A percentile compares a stretch with the other conserved stretches of the same genome.
These are phyloP conservation scores for Leccinellum luteum DNA, from an alignment of 768 basidiomycete genomes.

Conservation along the genomic window DNA sequence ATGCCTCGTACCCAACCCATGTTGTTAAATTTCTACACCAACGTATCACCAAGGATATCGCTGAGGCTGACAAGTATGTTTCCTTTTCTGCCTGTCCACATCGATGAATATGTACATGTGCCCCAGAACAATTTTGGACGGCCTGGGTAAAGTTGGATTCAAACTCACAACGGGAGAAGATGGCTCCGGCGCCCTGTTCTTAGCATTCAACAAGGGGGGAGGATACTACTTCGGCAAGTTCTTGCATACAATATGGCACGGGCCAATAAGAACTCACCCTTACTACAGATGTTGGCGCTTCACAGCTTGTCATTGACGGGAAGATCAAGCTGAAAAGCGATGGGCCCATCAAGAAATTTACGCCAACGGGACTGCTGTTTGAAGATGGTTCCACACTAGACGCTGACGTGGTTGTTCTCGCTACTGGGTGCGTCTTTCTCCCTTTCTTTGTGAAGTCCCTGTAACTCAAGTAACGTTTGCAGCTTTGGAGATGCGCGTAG, in stretches of 20 bases:
- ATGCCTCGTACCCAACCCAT: conserved; percentile 43
- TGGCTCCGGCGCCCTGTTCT: conserved; percentile 47
- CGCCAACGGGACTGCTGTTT: conserved; percentile 20
- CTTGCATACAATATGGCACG: not conserved
- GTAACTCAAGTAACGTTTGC: not conserved
- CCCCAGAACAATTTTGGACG: conserved; percentile 51
- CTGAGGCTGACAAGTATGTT: conserved; percentile 53
- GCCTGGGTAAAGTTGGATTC: conserved; percentile 57
- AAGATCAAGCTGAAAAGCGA: conserved; percentile 44
- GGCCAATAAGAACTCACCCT: not conserved
- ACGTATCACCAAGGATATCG: conserved; percentile 42
- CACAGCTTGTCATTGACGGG: conserved; percentile 42
- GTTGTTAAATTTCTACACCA: conserved; percentile 32
- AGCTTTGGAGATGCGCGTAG: conserved; percentile 23
- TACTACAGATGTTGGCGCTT: conserved; percentile 37
- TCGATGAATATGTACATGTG: not conserved
- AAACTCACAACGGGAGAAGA: conserved; percentile 49
- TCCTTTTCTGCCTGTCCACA: not conserved
- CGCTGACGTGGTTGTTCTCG: conserved; percentile 41
- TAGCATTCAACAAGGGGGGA: conserved; percentile 49
- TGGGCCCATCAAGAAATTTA: conserved; percentile 34
- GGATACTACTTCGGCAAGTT: conserved; percentile 65
- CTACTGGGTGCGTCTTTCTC: conserved; percentile 26
- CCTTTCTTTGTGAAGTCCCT: not conserved
- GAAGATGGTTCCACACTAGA: conserved; percentile 37